Percentiles rank a stretch among this genome's conserved stretches.
These are phyloP conservation scores for Aspergillus fructus DNA, from an alignment of 2,329 filamentous ascomycete genomes.

Conservation along the genomic window DNA sequence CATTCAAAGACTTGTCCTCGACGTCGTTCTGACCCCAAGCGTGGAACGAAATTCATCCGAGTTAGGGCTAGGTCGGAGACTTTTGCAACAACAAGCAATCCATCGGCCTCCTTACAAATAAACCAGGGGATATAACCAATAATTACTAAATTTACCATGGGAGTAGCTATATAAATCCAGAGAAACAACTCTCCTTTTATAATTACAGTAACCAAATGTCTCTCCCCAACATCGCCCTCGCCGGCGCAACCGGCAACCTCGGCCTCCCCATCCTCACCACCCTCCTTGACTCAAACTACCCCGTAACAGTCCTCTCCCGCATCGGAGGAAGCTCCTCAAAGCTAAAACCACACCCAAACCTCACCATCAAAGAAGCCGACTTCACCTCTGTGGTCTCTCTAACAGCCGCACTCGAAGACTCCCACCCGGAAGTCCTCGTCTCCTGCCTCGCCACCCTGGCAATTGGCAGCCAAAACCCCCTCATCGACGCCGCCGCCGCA, in stretches of 20 bases:
- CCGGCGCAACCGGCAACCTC: not conserved
- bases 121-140: too few species aligned
- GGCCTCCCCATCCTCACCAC: not conserved
- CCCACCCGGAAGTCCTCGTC: not conserved
- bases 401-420: not conserved
- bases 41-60: too few species aligned
- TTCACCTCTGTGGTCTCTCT: not conserved
- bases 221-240: not conserved
- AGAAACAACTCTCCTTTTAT: too few species aligned
- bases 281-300: not conserved
- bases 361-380: not conserved
- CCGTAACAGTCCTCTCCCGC: not conserved
- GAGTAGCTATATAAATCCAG: too few species aligned
- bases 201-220: not conserved
- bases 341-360: not conserved
- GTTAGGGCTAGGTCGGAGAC: too few species aligned
- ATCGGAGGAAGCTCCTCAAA: not conserved
- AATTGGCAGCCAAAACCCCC: not conserved
- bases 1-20: too few species aligned
- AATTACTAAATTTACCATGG: too few species aligned
- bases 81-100: too few species aligned
- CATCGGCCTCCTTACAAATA: too few species aligned
- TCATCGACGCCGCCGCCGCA: not conserved
- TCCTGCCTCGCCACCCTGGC: not conserved
- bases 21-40: too few species aligned